Base-by-base conservation (phyloP, 2,329 filamentous ascomycete species). In the Periconia sp. region DNA sequence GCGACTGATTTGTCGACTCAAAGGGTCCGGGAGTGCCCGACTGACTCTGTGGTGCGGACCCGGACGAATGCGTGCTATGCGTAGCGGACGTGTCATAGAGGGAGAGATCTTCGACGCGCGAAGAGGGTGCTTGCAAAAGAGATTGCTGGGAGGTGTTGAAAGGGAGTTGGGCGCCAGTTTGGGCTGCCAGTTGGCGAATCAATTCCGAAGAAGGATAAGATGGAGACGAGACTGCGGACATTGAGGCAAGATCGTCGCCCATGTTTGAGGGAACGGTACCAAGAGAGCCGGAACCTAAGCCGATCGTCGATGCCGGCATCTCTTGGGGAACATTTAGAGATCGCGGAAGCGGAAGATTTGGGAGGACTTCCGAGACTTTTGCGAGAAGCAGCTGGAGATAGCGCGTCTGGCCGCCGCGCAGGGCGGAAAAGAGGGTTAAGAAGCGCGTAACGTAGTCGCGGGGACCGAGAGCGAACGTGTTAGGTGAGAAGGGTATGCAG, bases 311-410 rank as follows among this genome's bases (percentile, higher is more conserved):
- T 18, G 56, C 36, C 36, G 64, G 50, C 29, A 61, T 40, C 24
- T 54, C 49, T 46, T 62, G 64, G 12, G 62, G 53, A 42, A 66
- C 40, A 46, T 65, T 63, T 42, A 69, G 43, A 22, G 65, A 64
- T 39, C 61, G 61, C 41, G 68, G 68, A 40, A 70, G 59, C 39
- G 66, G 63, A 12, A 70, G 61, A 47, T 65, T 69, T 36, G 87
- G 86, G 3, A 92, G 72, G 3, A 86, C 78, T 29, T 92, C 87
- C 48, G 85, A 79, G 26, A 92, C 80, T 72, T 92, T 94, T 65
- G 80, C 81, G 41, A 94, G 72, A 1, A 95, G 78, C 0, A 95
- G 77, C 3, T 89, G 89, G 11, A 92, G 75, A 63, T 90, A 94
- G 37, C 87, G 85, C 49, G 86, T 81, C 43, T 92, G 81, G 5